Conservation (phyloP, 805 yeast genomes). For the Wickerhamomyces pijperi region DNA sequence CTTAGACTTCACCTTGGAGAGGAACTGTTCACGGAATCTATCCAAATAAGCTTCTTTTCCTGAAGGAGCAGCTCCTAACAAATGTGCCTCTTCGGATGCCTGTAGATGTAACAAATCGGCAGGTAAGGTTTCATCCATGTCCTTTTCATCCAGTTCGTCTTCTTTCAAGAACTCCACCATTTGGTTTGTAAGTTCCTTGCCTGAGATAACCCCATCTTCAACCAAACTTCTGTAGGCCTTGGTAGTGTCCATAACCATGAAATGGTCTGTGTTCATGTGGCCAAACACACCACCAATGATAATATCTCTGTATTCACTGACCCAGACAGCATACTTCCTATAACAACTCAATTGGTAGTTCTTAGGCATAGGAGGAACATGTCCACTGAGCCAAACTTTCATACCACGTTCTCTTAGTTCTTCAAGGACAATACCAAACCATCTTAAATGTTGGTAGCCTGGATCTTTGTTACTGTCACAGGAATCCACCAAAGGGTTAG, state of each 20-base stretch:
- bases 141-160: slow-evolving; percentile 1
- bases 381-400: slow-evolving; percentile 84
- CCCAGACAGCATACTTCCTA: slow-evolving; percentile 70
- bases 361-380: slow-evolving; percentile 78
- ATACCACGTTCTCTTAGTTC: slow-evolving; percentile 63
- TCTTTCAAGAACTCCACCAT: slow-evolving; percentile 16
- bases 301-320: slow-evolving; percentile 72
- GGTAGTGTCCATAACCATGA: slow-evolving; percentile 62
- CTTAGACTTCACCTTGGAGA: slow-evolving; percentile 24
- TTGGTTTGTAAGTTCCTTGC: slow-evolving; percentile 9
- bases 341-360: slow-evolving; percentile 66
- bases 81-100: slow-evolving; percentile 25
- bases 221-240: slow-evolving; percentile 43
- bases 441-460: slow-evolving; percentile 63
- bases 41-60: slow-evolving; percentile 59
- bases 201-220: slow-evolving; percentile 13
- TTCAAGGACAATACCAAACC: slow-evolving; percentile 67
- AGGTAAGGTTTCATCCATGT: slow-evolving; percentile 12
- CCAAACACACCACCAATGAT: slow-evolving; percentile 79
- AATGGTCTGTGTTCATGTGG: slow-evolving; percentile 86
- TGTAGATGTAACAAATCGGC: slow-evolving; percentile 16
- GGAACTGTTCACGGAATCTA: slow-evolving; percentile 38
- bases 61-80: slow-evolving; percentile 54
- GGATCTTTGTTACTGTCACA: slow-evolving; percentile 68
- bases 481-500: slow-evolving; percentile 74